Evolutionary conservation across 1,284 basidiomycete genomes (phyloP).

Genomic region (Microbotryomycetes sp.): DNA sequence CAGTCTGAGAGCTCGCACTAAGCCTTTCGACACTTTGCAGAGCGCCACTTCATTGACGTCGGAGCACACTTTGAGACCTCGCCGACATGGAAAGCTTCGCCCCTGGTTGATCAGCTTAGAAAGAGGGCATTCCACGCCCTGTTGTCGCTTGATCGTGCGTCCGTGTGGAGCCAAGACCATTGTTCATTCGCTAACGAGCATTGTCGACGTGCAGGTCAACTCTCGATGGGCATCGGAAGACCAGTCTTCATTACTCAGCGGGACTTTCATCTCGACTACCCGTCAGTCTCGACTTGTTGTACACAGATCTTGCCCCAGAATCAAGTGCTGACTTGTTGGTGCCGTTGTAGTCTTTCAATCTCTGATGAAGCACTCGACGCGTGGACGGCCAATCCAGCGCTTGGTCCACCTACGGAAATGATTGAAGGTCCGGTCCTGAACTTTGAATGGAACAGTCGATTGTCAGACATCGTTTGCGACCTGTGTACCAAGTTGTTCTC

Average conservation of each 20-base stretch:
- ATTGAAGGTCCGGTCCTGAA: not conserved
- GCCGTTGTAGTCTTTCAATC: not conserved
- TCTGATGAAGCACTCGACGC: not conserved
- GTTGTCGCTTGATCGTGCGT: not conserved
- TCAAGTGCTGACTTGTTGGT: too few species aligned
- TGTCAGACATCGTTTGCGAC: not conserved
- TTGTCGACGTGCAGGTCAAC: not conserved
- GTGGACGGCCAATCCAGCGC: not conserved
- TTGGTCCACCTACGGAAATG: not conserved
- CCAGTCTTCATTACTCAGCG: not conserved
- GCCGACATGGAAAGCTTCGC: not conserved
- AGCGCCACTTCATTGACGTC: not conserved
- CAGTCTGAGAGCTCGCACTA: too few species aligned
- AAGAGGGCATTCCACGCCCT: not conserved
- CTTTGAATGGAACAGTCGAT: not conserved
- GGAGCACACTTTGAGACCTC: not conserved
- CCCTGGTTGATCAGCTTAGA: not conserved
- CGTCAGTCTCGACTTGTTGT: not conserved
- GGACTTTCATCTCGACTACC: not conserved
- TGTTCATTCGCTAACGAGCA: too few species aligned
- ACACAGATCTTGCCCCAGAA: not conserved
- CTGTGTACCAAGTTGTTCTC: not conserved
- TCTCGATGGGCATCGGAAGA: not conserved
- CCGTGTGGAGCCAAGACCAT: too few species aligned
- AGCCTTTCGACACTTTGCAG: not conserved